Conservation (phyloP, 1,284 basidiomycete genomes). For the Schizopora paradoxa region DNA sequence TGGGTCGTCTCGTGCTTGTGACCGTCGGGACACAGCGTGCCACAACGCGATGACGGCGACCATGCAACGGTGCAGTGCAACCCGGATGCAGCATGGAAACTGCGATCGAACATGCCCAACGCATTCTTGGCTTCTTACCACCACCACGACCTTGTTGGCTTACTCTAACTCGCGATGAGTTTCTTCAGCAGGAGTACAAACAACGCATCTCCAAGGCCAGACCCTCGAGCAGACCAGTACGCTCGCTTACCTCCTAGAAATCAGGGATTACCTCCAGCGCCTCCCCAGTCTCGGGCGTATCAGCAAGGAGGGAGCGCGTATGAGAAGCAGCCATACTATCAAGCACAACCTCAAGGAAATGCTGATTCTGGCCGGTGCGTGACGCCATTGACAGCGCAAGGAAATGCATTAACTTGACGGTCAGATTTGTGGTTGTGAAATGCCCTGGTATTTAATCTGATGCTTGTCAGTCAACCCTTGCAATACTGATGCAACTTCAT, state of each 20-base stretch:
- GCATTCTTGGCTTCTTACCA: too few relatives aligned
- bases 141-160: too few relatives aligned
- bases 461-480: too few relatives aligned
- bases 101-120: too few relatives aligned
- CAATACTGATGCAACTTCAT: too few relatives aligned
- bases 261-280: conserved; percentile 15
- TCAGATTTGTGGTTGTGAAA: conserved; percentile 52
- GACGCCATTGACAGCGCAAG: too few relatives aligned
- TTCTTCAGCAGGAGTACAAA: conserved; percentile 43
- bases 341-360: conserved; percentile 31
- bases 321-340: conserved; percentile 47
- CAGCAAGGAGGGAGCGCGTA: conserved; percentile 25
- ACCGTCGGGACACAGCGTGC: neutral
- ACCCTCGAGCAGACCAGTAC: conserved; percentile 36
- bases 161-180: too few relatives aligned
- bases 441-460: too few relatives aligned
- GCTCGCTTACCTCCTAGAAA: conserved; percentile 40
- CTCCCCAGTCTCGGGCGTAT: conserved; percentile 11
- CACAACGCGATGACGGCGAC: too few relatives aligned
- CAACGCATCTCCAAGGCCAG: conserved; percentile 35
- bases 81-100: too few relatives aligned
- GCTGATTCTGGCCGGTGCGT: conserved; percentile 29
- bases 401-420: conserved; percentile 1
- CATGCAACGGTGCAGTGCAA: too few relatives aligned
- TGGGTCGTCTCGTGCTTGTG: too few relatives aligned